phyloP scores from a whole-genome alignment of 1,284 basidiomycete genomes.

The Puccinia horiana region DNA sequence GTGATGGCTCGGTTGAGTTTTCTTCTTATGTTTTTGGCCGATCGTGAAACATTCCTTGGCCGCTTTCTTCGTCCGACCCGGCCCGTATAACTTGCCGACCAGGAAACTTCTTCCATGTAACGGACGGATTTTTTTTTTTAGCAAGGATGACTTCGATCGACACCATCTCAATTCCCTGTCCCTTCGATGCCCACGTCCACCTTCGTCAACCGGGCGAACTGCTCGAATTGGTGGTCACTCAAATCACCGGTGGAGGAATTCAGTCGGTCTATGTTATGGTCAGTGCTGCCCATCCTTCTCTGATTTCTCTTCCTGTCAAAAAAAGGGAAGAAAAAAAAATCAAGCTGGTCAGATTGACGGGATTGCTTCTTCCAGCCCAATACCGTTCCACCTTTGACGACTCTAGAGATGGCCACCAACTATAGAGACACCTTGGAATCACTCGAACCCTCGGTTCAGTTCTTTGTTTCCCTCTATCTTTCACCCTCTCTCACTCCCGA shows the following conservation, averaged over 20 bases:
- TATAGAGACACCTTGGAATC: constrained; percentile 76
- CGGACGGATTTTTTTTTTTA: too few relatives aligned
- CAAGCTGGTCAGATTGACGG: neutral
- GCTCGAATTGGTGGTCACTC: constrained; percentile 76
- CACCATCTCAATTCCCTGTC: constrained; percentile 23
- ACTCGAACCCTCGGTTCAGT: constrained; percentile 78
- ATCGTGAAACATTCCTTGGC: too few relatives aligned
- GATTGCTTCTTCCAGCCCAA: constrained; percentile 67
- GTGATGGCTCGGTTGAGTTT: too few relatives aligned
- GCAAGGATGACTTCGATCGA: neutral
- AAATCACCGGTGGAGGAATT: constrained; percentile 87
- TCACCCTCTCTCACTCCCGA: constrained; percentile 84
- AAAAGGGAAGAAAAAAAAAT: neutral
- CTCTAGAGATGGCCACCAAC: constrained; percentile 74
- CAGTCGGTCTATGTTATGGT: constrained; percentile 90
- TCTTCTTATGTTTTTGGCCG: too few relatives aligned
- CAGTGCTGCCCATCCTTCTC: neutral
- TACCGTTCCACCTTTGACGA: constrained; percentile 85
- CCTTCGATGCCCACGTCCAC: constrained; percentile 82
- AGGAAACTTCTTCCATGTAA: too few relatives aligned
- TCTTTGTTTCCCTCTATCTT: constrained; percentile 94
- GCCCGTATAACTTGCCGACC: too few relatives aligned
- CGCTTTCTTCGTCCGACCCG: too few relatives aligned
- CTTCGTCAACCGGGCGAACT: constrained; percentile 83
- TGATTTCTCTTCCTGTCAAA: neutral